Evolutionary conservation across 78 protist genomes (phyloP).

Genomic region (Emiliania huxleyi): DNA sequence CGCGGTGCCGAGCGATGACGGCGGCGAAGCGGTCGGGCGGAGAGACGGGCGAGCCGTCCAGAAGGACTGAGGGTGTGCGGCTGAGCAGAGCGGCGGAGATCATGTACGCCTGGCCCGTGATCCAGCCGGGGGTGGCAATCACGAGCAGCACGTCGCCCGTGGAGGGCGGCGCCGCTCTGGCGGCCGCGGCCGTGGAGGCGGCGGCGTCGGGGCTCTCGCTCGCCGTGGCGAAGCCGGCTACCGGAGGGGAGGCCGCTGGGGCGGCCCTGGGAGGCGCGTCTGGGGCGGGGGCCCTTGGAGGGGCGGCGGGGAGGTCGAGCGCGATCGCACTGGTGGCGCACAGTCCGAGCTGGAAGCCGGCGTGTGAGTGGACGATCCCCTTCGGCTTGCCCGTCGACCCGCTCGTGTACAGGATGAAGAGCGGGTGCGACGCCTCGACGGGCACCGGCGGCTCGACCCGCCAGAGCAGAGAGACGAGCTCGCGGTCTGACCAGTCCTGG

Average conservation of each 20-base stretch:
- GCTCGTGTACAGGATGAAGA: neutral
- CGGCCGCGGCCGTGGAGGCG: too few relatives aligned
- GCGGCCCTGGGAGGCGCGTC: too few relatives aligned
- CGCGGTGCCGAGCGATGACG: neutral
- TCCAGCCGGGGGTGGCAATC: neutral
- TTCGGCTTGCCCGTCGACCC: constrained; percentile 28
- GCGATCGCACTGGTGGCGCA: neutral
- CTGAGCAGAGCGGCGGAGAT: neutral
- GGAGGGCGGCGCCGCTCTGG: neutral
- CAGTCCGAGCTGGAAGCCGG: neutral
- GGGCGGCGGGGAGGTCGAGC: neutral
- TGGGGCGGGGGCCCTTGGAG: too few relatives aligned
- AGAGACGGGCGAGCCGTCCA: neutral
- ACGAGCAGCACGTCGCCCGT: neutral
- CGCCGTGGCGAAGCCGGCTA: too few relatives aligned
- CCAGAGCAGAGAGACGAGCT: neutral
- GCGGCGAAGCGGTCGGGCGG: neutral
- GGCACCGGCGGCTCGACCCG: neutral
- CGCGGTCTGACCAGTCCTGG: too few relatives aligned
- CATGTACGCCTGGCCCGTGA: constrained; percentile 1
- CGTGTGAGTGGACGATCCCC: neutral
- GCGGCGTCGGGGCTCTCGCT: too few relatives aligned
- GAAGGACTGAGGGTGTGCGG: neutral
- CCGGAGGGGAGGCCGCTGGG: too few relatives aligned
- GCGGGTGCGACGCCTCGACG: neutral